Base-by-base conservation (phyloP, 225 moss, liverwort and hornwort species). In the Bryum argenteum region DNA sequence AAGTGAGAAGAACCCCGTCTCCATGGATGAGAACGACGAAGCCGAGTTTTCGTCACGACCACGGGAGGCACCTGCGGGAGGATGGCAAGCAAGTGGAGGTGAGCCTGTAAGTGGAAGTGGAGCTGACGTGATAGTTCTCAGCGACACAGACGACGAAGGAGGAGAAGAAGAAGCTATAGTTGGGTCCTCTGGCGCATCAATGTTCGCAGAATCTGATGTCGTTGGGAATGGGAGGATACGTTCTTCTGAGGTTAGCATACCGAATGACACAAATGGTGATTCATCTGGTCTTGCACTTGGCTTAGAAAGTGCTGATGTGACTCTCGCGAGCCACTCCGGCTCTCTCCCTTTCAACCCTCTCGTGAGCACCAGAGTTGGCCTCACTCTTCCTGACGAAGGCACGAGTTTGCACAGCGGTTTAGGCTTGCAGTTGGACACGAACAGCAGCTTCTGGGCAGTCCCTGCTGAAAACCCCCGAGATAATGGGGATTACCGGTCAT, bases 81-180 rank as follows among this genome's bases (percentile, higher is more conserved):
- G 37, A 37, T 81, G 79, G 77, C 81, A 77, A 75, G 79, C 61
- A 75, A 79, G 71, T 20, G 81, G 82, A 52, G 79, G 81, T 38
- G 85, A 75, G 20, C 86, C 84, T 73, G 20, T 79, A 45, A 82
- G 79, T 66, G 80, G 79, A 45, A 82, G 79, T 66, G 80, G 79
- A 71, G 82, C 83, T 37, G 87, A 79, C 53, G 81, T 92, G 62
- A 85, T 94, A 50, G 89, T 98, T 68, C 77, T 98, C 10, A 79
- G 94, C 40, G 92, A 92, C 78, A 92, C 94, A 66, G 88, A 91
- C 53, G 98, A 98, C 66, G 98, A 94, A 51, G 94, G 87, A 43
- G 90, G 81, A 18, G 93, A 89, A 51, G 78, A 78, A 70, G 81
- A 92, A 74, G 75, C 91, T 62, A 71, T 91, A 37, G 76, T 94